Evolutionary conservation across 495 filamentous ascomycete species (phyloP).

Genomic region (Penicillium ochrochloron): DNA sequence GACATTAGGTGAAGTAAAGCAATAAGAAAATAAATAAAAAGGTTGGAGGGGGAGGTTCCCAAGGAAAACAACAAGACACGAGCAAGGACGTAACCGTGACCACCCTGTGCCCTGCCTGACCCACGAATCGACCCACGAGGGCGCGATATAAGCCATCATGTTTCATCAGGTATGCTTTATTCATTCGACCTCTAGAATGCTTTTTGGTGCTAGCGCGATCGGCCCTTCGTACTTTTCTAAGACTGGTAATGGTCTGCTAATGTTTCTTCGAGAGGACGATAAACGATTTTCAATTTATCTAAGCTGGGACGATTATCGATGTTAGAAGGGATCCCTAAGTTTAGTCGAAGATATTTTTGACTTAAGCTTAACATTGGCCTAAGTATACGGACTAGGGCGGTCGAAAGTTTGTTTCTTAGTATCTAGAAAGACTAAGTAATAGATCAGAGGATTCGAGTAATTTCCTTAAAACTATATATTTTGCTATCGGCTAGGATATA

Average conservation of each 20-base stretch:
- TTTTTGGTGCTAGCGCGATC: too few relatives aligned
- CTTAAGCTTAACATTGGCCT: slow-evolving; percentile 24
- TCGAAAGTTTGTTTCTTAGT: slow-evolving; percentile 19
- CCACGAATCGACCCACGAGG: too few relatives aligned
- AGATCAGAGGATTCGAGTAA: slow-evolving; percentile 21
- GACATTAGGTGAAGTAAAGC: too few relatives aligned
- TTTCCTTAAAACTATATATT: slow-evolving; percentile 17
- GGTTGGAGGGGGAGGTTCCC: too few relatives aligned
- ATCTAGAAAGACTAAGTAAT: slow-evolving; percentile 18
- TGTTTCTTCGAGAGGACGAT: slow-evolving; percentile 27
- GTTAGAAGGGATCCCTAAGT: slow-evolving; percentile 22
- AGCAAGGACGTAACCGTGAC: too few relatives aligned
- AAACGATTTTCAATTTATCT: slow-evolving; percentile 22
- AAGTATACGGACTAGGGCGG: slow-evolving; percentile 16
- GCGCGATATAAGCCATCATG: too few relatives aligned
- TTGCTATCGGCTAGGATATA: slow-evolving; percentile 20
- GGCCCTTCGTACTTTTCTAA: slow-evolving; percentile 12
- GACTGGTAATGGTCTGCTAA: slow-evolving; percentile 25
- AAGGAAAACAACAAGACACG: too few relatives aligned
- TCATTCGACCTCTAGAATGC: too few relatives aligned
- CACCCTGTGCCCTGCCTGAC: too few relatives aligned
- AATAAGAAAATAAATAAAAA: too few relatives aligned
- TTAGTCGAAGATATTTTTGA: slow-evolving; percentile 21
- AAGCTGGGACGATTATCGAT: slow-evolving; percentile 23
- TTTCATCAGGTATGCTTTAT: too few relatives aligned